Base-by-base conservation (phyloP, 139 green algal species). In the Volvox africanus region DNA sequence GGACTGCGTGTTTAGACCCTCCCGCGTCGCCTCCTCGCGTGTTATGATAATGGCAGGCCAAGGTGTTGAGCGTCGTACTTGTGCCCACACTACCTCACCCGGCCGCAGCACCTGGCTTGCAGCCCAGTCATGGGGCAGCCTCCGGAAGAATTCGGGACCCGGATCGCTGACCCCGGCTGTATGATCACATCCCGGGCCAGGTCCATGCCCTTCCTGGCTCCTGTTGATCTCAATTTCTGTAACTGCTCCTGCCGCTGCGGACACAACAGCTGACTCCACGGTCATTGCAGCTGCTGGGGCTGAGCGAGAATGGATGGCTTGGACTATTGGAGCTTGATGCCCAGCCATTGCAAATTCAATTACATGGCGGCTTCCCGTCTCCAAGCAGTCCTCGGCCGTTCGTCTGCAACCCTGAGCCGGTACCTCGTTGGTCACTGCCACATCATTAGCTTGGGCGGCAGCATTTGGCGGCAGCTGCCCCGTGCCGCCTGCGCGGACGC, bases 31-130 rank as follows among this genome's bases (percentile, higher is more conserved):
- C 86, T 97, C 92, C 77, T 96, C 95, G 17, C 32, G 50, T 14
- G 93, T 97, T 78, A 95, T 93, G 20, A 97, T 88, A 22, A 97
- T 61, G 5, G 91, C 93, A 0, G 96, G 96, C 96, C 96, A 97
- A 24, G 78, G 69, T 11, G 92, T 91, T 35, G 88, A 95, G 24
- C 94, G 90, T 36, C 89, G 92, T 12, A 92, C 78, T 85, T 90
- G 55, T 68, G 85, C 92, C 93, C 93, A 97, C 28, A 96, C 95
- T 18, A 96, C 93, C 81, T 96, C 93, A 18, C 95, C 95, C 19
- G 93, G 93, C 30, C 50, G n/a, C 50, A 95, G 82, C 36, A 69
- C 77, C 84, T 67, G 89, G 61, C 12, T 50, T 22, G 36, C 17
- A 26, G 16, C 68, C 68, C 87, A 91, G 76, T 79, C 87, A 24